Conservation (phyloP, 768 basidiomycete genomes). For the Flagelloscypha sp. region DNA sequence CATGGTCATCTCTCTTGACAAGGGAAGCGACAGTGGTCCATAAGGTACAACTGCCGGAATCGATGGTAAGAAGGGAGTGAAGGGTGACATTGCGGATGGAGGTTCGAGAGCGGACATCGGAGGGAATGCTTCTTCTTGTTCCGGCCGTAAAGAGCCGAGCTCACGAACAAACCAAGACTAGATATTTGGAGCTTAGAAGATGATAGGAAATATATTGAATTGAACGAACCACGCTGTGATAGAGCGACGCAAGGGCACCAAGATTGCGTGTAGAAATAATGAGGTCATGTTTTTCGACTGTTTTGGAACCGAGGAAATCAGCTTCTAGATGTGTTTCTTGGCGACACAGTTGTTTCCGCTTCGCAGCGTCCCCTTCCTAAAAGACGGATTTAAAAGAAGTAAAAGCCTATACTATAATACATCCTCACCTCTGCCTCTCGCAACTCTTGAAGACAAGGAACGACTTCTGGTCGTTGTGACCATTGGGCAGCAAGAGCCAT, state of each 20-base stretch:
- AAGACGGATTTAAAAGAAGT: slow-evolving; percentile 1
- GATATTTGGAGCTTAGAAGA: slow-evolving; percentile 2
- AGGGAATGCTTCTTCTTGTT: slow-evolving; percentile 41
- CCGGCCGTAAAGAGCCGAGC: slow-evolving; percentile 53
- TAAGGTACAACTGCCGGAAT: slow-evolving; percentile 27
- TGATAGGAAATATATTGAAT: slow-evolving; percentile 1
- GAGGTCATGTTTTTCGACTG: slow-evolving; percentile 55
- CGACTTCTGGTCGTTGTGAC: slow-evolving; percentile 82
- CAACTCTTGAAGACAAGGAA: slow-evolving; percentile 62
- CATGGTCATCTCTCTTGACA: slow-evolving; percentile 87
- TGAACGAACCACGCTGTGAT: slow-evolving; percentile 74
- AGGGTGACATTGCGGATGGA: slow-evolving; percentile 31
- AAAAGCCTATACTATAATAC: background rate
- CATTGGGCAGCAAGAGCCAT: slow-evolving; percentile 64
- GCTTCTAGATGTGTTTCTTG: slow-evolving; percentile 80
- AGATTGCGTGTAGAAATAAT: slow-evolving; percentile 66
- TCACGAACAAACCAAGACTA: slow-evolving; percentile 83
- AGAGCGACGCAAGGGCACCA: slow-evolving; percentile 65
- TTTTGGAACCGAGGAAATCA: slow-evolving; percentile 47
- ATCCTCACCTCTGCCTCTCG: slow-evolving; percentile 41
- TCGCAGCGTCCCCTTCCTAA: slow-evolving; percentile 32
- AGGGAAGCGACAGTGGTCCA: slow-evolving; percentile 57
- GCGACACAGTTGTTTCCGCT: slow-evolving; percentile 49
- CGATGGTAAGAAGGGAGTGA: slow-evolving; percentile 38
- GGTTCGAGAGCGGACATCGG: slow-evolving; percentile 50